These are phyloP conservation scores for Nitzschia inconspicua DNA, from an alignment of 108 stramenopile genomes.

Conservation along the genomic window DNA sequence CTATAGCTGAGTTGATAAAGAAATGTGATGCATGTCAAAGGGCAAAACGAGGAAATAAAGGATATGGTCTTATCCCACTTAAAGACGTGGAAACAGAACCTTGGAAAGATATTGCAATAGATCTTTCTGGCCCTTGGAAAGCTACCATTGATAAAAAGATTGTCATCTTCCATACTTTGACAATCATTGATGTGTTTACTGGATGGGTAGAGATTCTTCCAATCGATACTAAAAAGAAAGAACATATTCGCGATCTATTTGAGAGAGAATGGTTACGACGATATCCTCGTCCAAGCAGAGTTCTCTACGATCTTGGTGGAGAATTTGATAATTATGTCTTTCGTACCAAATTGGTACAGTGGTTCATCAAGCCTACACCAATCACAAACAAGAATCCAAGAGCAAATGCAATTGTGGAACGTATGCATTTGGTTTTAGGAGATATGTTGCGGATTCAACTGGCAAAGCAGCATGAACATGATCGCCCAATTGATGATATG, in stretches of 20 bases:
- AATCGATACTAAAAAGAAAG: constrained; percentile 11
- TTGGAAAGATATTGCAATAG: constrained; percentile 31
- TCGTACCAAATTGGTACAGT: constrained; percentile 12
- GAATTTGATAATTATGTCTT: constrained; percentile 41
- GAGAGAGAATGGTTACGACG: constrained; percentile 34
- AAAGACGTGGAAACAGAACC: too few species aligned
- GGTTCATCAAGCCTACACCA: constrained; percentile 21
- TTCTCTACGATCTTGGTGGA: constrained; percentile 34
- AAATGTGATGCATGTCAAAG: too few species aligned
- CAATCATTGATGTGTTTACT: constrained; percentile 15
- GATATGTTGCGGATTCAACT: constrained; percentile 21
- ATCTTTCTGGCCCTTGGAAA: constrained; percentile 31
- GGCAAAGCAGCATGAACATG: too few species aligned
- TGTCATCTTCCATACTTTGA: constrained; percentile 6
- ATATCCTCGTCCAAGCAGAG: constrained; percentile 31
- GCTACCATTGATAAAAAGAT: neutral
- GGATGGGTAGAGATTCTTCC: constrained; percentile 12
- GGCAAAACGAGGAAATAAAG: too few species aligned
- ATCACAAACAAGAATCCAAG: constrained; percentile 41
- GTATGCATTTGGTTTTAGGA: constrained; percentile 33
- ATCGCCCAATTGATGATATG: too few species aligned
- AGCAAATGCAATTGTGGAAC: constrained; percentile 39
- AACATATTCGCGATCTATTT: constrained; percentile 27
- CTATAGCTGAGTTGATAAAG: too few species aligned
- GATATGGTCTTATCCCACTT: too few species aligned